phyloP scores from a whole-genome alignment of 2,329 filamentous ascomycete genomes.

The Clathrospora elynae region DNA sequence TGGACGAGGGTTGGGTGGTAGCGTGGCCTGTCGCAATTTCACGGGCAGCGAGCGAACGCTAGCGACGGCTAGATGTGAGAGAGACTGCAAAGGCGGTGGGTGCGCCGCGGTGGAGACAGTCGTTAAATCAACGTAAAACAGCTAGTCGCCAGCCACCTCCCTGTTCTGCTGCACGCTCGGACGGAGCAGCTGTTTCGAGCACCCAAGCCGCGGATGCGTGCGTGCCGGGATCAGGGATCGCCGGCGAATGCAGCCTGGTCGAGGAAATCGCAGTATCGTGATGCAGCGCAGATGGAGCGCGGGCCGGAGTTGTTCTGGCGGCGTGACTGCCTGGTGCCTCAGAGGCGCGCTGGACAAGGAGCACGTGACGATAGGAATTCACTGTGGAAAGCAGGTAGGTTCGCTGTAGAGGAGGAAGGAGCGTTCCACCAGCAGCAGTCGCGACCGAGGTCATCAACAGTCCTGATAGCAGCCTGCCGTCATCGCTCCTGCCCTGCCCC shows the following conservation, averaged over 20 bases:
- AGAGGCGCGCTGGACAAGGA: no score
- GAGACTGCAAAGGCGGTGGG: constrained; percentile 21
- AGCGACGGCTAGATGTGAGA: constrained; percentile 16
- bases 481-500: constrained; percentile 12
- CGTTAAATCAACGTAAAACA: constrained; percentile 50
- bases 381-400: not conserved
- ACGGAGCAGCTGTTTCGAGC: constrained; percentile 32
- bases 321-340: no score
- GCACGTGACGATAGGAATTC: no score
- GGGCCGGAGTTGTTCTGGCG: no score
- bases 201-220: constrained; percentile 35
- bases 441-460: not conserved
- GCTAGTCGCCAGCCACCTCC: constrained; percentile 40
- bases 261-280: constrained; percentile 3
- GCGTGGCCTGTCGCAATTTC: constrained; percentile 49
- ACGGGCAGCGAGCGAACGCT: constrained; percentile 26
- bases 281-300: no score
- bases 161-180: constrained; percentile 40
- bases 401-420: not conserved
- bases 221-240: constrained; percentile 37
- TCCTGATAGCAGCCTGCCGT: constrained; percentile 1
- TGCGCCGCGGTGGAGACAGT: constrained; percentile 37
- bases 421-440: not conserved
- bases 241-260: constrained; percentile 13
- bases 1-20: constrained; percentile 44